Base-by-base conservation (phyloP, 2,329 filamentous ascomycete genomes). In the Cladosporium cucumerinum region DNA sequence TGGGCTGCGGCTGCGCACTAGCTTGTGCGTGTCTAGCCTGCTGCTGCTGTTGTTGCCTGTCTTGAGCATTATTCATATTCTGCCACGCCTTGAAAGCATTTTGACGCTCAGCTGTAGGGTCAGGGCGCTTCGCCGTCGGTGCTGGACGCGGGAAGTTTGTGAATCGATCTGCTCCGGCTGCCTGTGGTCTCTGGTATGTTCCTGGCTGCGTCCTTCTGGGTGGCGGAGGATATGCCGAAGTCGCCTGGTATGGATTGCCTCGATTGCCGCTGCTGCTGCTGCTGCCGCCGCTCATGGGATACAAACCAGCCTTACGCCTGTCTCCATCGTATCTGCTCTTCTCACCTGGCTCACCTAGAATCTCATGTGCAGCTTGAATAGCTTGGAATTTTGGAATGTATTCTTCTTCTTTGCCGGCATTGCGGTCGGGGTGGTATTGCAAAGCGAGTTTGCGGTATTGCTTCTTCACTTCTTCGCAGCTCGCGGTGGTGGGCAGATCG, bases 401-500 rank as follows among this genome's bases (percentile, higher is more conserved):
- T 73, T 94, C 91, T 65, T 86, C 79, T 78, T 96, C 92, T 73
- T 86, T 87, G 60, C 93, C 93, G 12, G 89, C 91, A 73, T 97
- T 96, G 66, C 93, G 89, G 76, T 97, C 93, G 8, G 93, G 93
- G 73, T 97, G 93, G 73, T 90, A 96, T 76, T 91, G 90, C 55
- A 96, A 82, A 57, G 92, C 92, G 73, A 96, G 85, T 77, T 92
- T 93, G 70, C 90, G 86, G 78, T 93, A 97, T 72, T 93, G 89
- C 77, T 89, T 95, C 80, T 92, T 94, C 75, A 96, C 88, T 48
- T 95, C 91, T 32, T 88, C 85, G 51, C 87, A 79, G 69, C 89
- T 87, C 61, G 91, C 91, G 71, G 84, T 85, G 12, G 85, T 80
- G 1, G 86, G 78, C 64, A 97, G 79, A 69, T 91, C 91, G 63